Conservation (phyloP, 495 filamentous ascomycete genomes). For the Annulohypoxylon stygium region DNA sequence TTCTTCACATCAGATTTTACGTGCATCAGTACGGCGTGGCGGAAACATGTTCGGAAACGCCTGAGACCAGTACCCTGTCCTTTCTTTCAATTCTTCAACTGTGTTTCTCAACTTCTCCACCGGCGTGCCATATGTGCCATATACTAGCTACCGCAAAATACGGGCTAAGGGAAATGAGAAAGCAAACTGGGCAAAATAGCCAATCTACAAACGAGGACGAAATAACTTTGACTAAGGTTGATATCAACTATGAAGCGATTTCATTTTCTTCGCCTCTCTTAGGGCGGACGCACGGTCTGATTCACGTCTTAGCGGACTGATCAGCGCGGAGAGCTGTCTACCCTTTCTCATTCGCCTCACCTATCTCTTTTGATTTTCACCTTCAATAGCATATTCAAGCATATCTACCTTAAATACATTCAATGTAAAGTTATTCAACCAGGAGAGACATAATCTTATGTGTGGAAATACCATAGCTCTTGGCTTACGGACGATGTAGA, state of each 20-base stretch:
- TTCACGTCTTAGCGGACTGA: slow-evolving; percentile 19
- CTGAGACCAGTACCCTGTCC: slow-evolving; percentile 16
- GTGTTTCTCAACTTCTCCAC: slow-evolving; percentile 44
- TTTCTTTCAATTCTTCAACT: slow-evolving; percentile 17
- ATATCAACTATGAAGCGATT: slow-evolving; percentile 7
- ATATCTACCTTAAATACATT: neutral
- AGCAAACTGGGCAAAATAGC: slow-evolving; percentile 10
- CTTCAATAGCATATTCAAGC: slow-evolving; percentile 10
- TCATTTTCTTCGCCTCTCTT: slow-evolving; percentile 23
- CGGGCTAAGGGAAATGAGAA: slow-evolving; percentile 27
- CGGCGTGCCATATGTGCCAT: slow-evolving; percentile 1
- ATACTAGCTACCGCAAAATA: slow-evolving; percentile 14
- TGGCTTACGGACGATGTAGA: neutral
- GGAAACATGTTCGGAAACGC: slow-evolving; percentile 12
- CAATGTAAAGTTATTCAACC: neutral
- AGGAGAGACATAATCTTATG: neutral
- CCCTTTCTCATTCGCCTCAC: slow-evolving; percentile 4
- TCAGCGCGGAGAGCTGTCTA: slow-evolving; percentile 15
- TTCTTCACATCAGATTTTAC: slow-evolving; percentile 16
- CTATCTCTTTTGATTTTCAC: slow-evolving; percentile 10
- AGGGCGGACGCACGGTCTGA: slow-evolving; percentile 2
- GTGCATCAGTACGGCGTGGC: slow-evolving; percentile 26
- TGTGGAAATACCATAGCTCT: neutral
- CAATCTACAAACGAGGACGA: slow-evolving; percentile 21
- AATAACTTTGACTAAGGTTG: neutral